Evolutionary conservation across 2,329 filamentous ascomycete species (phyloP), one percentile per base, ranked within the genome.

Genomic region (Aspergillus quadricinctus): DNA sequence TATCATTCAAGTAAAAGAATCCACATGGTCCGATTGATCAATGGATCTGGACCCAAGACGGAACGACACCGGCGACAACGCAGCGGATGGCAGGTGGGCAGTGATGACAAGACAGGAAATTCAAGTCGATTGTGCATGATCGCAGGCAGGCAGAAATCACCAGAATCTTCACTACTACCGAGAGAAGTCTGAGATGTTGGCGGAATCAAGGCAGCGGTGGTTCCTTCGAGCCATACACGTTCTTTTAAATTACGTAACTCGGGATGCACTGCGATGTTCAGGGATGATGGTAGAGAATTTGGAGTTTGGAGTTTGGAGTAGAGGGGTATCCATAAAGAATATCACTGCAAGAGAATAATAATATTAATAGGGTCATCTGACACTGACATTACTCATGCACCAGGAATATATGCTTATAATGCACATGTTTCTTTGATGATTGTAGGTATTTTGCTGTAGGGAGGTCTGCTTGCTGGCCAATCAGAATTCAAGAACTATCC

Each of bases 191-290:
- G 10, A 45, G 11, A 45, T 23, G 21, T 25, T 14, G 19, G 31
- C 11, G 17, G 14, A 37, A 37, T 37, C 31, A 37, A 46, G 23
- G 11, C 19, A 46, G 19, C 4, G 19, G 21, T 25, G 19, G 19
- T 4, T 4, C 17, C 11, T 3, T 46, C 4, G 43, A 17, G 43
- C 49, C 49, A 37, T 37, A 9, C 49, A 50, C 37, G 53, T 56
- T 53, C 57, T 60, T 71, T 71, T 72, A 50, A 70, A 73, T 75
- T 75, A 75, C 73, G 73, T 75, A 75, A 75, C 72, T 71, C 63
- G 66, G 64, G 60, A 65, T 59, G 60, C 58, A 58, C 60, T 64
- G 14, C 2, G 40, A 51, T 40, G 49, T 9, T 17, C 35, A 27
- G 27, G 23, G 23, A 46, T 14, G 4, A 11, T 21, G 21, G 43